phyloP scores from a whole-genome alignment of 805 yeast genomes.

The Candida taoyuanica region DNA sequence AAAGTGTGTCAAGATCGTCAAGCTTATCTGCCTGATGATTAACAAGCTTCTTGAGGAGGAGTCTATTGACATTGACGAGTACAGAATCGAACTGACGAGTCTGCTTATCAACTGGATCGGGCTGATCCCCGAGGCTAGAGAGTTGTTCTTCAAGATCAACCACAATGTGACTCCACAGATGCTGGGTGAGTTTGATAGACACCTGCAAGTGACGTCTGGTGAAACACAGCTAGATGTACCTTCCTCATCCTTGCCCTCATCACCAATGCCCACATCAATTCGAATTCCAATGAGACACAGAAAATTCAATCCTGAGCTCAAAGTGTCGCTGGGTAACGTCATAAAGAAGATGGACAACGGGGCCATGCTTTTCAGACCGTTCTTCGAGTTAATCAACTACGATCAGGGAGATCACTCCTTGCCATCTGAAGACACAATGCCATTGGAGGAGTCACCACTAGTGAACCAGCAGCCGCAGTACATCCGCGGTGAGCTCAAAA shows the following conservation, averaged over 20 bases:
- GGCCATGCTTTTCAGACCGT: slow-evolving; percentile 21
- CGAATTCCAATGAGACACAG: slow-evolving; percentile 9
- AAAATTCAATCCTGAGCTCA: slow-evolving; percentile 23
- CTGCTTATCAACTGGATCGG: slow-evolving; percentile 64
- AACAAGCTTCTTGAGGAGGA: slow-evolving; percentile 43
- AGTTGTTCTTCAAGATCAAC: slow-evolving; percentile 43
- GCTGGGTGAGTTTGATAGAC: slow-evolving; percentile 2
- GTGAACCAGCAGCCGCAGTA: slow-evolving; percentile 3
- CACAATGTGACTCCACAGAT: slow-evolving; percentile 10
- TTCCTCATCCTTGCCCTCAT: not conserved
- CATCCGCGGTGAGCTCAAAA: slow-evolving; percentile 18
- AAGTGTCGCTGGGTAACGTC: slow-evolving; percentile 22
- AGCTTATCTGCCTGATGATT: slow-evolving; percentile 59
- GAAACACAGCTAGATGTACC: not conserved
- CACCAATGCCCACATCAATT: not conserved
- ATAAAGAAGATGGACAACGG: slow-evolving; percentile 26
- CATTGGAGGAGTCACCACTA: no score
- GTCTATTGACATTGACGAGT: slow-evolving; percentile 46
- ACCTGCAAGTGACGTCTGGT: not conserved
- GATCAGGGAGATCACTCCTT: not conserved
- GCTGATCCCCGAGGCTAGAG: slow-evolving; percentile 56
- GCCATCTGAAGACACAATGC: not conserved
- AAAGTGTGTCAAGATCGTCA: slow-evolving; percentile 38
- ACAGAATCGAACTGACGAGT: slow-evolving; percentile 54
- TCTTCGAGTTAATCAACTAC: slow-evolving; percentile 23